Base-by-base conservation (phyloP, 1,284 basidiomycete genomes). In the Pseudomicrostroma phylloplanum region DNA sequence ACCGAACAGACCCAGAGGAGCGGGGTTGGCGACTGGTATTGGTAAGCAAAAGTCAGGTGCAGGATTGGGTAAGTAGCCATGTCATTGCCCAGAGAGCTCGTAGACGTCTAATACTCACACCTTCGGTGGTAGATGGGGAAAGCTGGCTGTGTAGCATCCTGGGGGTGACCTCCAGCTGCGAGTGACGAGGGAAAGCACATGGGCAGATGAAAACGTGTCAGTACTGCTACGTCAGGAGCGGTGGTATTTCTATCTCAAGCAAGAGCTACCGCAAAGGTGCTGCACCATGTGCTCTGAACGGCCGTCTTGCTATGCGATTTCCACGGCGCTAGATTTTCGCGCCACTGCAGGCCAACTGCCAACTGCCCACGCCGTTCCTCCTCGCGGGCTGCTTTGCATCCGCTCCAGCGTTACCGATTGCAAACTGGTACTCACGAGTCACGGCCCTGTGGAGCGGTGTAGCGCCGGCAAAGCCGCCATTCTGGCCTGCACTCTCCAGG, bases 11-110 rank as follows among this genome's bases (percentile, higher is more conserved):
- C 84, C 84, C 11, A 84, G 78, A 41, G 83, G 83, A 0, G 83
- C 82, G 0, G 84, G 83, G 78, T 84, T 84, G 64, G 80, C 83
- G 60, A 84, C 51, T 54, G 13, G 17, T 41, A 67, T 21, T 6
- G 17, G 61, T 39, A 55, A 56, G 9, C 55, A 56, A 0, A 40
- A 39, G 9, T 51, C 30, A 51, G 51, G 57, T 12, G 36, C 40
- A 8, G 58, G 36, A 11, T 49, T 53, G 23, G 55, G 25, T 26
- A 19, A 26, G 13, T 19, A 2, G 53, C 19, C 19, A 25, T 42
- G 40, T 41, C 43, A n/a, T 17, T 13, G 43, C 12, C 13, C 39
- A 21, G 40, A 43, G 15, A 21, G 21, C 12, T 3, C 43, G 12
- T 48, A 12, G 17, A n/a, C 43, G 3, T 21, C 21, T 4, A 6